Conservation (phyloP, 805 yeast species). For the Metschnikowia sp. region DNA sequence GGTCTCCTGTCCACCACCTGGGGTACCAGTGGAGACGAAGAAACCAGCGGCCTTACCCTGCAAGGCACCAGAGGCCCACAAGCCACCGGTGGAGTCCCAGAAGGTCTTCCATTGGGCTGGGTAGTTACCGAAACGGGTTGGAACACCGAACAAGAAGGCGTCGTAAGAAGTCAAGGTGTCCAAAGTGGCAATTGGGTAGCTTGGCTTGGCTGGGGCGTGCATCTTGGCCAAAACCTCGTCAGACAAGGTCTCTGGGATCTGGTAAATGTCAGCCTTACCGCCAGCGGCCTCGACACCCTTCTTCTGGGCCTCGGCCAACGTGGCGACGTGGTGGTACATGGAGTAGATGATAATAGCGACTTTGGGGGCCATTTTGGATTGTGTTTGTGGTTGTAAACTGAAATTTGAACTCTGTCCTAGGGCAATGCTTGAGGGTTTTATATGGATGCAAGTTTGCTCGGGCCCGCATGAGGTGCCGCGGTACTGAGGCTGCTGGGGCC, state of each 20-base stretch:
- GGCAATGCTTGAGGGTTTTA: background rate
- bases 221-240: constrained; percentile 18
- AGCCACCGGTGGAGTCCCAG: constrained; percentile 21
- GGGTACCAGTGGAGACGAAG: constrained; percentile 17
- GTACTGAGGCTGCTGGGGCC: no score
- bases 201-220: constrained; percentile 20
- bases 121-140: constrained; percentile 20
- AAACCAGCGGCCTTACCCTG: constrained; percentile 19
- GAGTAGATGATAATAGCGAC: constrained; percentile 80
- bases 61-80: constrained; percentile 20
- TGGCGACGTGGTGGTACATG: constrained; percentile 72
- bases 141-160: constrained; percentile 20
- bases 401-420: background rate
- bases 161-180: constrained; percentile 19
- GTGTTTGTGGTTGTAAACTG: background rate
- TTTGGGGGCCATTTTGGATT: constrained; percentile 31
- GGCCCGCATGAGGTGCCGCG: no score
- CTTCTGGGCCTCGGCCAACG: constrained; percentile 65
- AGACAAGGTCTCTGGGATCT: constrained; percentile 21
- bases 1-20: constrained; percentile 21
- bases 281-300: constrained; percentile 70
- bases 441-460: background rate
- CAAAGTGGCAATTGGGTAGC: constrained; percentile 19
- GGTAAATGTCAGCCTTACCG: constrained; percentile 31
- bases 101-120: constrained; percentile 22